phyloP scores from a whole-genome alignment of 106 monocot species.

The Platanthera zijinensis region DNA sequence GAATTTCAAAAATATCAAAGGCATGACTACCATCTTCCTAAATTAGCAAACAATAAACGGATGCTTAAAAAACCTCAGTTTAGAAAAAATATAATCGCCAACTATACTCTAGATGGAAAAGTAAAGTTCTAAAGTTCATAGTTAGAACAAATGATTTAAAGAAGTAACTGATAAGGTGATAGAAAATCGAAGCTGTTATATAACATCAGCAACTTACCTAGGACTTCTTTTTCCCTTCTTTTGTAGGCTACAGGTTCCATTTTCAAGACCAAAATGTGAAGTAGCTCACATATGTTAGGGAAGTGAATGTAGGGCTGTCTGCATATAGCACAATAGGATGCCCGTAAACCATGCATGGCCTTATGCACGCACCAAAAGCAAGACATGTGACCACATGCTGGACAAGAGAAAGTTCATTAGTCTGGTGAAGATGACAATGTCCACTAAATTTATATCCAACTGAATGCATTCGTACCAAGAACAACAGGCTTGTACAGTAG shows the following conservation, averaged over 20 bases:
- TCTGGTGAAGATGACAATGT: neutral
- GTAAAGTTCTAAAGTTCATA: neutral
- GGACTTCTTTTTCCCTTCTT: conserved; percentile 65
- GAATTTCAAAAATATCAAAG: too few relatives aligned
- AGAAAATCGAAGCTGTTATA: neutral
- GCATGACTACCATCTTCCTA: too few relatives aligned
- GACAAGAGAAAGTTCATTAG: conserved; percentile 3
- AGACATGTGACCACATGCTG: conserved; percentile 91
- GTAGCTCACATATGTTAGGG: conserved; percentile 64
- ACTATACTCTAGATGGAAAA: neutral
- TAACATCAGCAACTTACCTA: conserved; percentile 35
- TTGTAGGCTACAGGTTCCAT: conserved; percentile 59
- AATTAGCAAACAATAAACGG: neutral
- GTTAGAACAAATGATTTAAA: neutral
- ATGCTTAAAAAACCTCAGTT: neutral
- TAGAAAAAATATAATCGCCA: neutral
- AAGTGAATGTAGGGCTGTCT: conserved; percentile 69
- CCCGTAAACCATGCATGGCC: conserved; percentile 44
- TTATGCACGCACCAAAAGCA: conserved; percentile 94
- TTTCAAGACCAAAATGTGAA: conserved; percentile 63
- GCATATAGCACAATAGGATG: conserved; percentile 65
- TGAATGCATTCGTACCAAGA: conserved; percentile 39
- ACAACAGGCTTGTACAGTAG: conserved; percentile 62
- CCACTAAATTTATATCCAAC: neutral
- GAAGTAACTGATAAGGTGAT: neutral